These are phyloP conservation scores for Corymbia citriodora DNA, from an alignment of 441 rosid genomes.

Conservation along the genomic window DNA sequence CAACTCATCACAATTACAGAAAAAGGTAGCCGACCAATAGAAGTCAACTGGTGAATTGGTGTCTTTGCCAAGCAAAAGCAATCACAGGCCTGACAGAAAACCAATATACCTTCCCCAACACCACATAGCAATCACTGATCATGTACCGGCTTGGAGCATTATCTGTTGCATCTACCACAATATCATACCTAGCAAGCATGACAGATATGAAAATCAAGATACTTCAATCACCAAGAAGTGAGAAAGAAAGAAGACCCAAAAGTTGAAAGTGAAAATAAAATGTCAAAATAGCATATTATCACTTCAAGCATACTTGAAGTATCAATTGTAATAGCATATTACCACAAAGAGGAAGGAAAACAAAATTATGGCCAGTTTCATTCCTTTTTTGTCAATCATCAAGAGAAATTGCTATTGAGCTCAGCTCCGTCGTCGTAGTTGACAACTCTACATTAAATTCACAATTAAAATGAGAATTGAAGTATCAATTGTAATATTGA, in stretches of 20 bases:
- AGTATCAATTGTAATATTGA: no score
- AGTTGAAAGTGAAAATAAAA: background rate
- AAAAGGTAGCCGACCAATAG: background rate
- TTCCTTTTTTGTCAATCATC: no score
- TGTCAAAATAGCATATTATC: background rate
- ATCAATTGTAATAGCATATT: no score
- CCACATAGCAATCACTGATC: constrained; percentile 95
- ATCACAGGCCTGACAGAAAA: background rate
- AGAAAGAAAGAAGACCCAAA: background rate
- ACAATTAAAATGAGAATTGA: no score
- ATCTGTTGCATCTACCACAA: constrained; percentile 89
- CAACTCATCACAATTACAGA: background rate
- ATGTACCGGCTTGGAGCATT: constrained; percentile 97
- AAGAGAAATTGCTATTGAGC: no score
- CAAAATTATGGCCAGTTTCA: no score
- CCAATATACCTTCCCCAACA: constrained; percentile 73
- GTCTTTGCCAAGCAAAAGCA: background rate
- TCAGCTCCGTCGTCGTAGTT: no score
- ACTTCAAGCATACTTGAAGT: constrained; percentile 59
- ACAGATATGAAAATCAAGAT: constrained; percentile 28
- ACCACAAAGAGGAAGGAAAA: no score
- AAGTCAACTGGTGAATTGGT: background rate
- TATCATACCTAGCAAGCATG: constrained; percentile 54
- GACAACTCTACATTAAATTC: no score
- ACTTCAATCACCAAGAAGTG: background rate